Conservation (phyloP, 2,329 filamentous ascomycete species). For the Herpotrichia juniperi region DNA sequence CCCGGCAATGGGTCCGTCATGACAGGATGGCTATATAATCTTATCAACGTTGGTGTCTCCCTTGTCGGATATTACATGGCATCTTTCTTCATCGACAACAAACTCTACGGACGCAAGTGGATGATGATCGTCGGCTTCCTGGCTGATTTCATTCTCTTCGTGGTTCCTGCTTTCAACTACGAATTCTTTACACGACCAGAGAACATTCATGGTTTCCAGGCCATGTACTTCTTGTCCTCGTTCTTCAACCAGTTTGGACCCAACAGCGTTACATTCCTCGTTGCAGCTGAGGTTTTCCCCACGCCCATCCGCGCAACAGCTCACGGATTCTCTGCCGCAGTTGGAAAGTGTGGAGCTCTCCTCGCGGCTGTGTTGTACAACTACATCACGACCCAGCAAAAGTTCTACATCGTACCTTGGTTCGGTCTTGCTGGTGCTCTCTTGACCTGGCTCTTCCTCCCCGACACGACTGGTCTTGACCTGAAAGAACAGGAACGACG, state of each 20-base stretch:
- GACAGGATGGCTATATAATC: conserved; percentile 88
- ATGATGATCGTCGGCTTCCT: conserved; percentile 97
- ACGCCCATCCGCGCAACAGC: conserved; percentile 91
- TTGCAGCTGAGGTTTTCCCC: conserved; percentile 95
- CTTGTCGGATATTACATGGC: conserved; percentile 89
- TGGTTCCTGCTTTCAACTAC: conserved; percentile 88
- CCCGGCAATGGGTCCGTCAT: conserved; percentile 74
- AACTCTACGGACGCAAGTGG: conserved; percentile 92
- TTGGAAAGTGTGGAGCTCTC: conserved; percentile 87
- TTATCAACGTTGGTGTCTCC: conserved; percentile 87
- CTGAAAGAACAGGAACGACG: conserved; percentile 96
- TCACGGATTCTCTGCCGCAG: conserved; percentile 91
- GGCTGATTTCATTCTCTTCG: conserved; percentile 91
- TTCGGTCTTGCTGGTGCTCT: conserved; percentile 88
- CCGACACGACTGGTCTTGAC: conserved; percentile 96
- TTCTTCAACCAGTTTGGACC: conserved; percentile 99
- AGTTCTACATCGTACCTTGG: conserved; percentile 94
- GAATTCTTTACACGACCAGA: conserved; percentile 75
- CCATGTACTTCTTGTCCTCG: conserved; percentile 96
- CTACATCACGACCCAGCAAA: conserved; percentile 84
- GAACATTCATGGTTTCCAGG: conserved; percentile 87
- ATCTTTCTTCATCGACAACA: conserved; percentile 90
- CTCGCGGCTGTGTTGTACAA: conserved; percentile 89
- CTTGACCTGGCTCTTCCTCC: conserved; percentile 83
- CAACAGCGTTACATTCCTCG: conserved; percentile 95